These are phyloP conservation scores for Diaporthe sp. DNA, from an alignment of 2,329 filamentous ascomycete genomes.

Conservation along the genomic window DNA sequence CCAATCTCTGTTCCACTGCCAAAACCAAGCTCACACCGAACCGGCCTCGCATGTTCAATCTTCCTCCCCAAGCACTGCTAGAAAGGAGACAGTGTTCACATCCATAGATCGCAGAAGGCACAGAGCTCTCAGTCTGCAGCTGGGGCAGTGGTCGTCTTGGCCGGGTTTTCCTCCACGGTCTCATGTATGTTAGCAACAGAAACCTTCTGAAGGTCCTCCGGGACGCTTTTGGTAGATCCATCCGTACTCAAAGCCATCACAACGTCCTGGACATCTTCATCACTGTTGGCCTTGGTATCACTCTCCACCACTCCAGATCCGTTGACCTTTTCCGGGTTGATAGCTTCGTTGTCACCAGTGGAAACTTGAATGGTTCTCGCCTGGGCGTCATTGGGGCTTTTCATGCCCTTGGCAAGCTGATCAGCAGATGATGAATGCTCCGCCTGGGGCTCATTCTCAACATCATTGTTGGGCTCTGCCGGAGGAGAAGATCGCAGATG, in stretches of 20 bases:
- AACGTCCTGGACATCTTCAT: not conserved
- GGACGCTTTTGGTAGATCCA: not conserved
- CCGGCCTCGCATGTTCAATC: not conserved
- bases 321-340: not conserved
- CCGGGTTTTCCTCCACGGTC: not conserved
- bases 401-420: not conserved
- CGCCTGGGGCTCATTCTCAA: not conserved
- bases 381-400: not conserved
- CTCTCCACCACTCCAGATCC: not conserved
- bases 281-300: not conserved
- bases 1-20: not conserved
- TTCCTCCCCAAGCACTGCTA: not conserved
- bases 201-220: not conserved
- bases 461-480: not conserved
- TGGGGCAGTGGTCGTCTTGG: not conserved
- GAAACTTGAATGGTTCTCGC: not conserved
- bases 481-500: slow-evolving; percentile 6
- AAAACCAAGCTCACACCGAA: not conserved
- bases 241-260: not conserved
- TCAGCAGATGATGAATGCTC: not conserved
- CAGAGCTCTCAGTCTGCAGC: not conserved
- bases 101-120: not conserved
- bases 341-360: not conserved
- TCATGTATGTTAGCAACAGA: not conserved
- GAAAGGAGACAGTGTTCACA: not conserved